Evolutionary conservation across 2,329 filamentous ascomycete species (phyloP).

Genomic region (Epichloe hybrida): DNA sequence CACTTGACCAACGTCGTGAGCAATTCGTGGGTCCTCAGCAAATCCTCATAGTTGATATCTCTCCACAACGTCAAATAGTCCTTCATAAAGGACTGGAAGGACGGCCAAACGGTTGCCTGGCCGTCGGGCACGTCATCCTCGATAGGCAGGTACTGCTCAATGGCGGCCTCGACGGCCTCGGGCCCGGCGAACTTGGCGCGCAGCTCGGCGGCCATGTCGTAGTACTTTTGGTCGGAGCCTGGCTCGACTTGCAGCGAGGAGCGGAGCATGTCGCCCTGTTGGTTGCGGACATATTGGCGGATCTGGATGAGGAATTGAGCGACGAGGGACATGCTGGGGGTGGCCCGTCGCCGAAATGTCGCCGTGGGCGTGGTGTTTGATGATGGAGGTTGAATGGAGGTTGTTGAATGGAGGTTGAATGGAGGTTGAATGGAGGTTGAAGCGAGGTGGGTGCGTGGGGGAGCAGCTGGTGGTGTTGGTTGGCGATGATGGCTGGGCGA

Average conservation of each 20-base stretch:
- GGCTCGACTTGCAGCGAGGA: conserved; percentile 66
- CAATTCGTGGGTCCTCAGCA: conserved; percentile 61
- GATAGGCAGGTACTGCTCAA: conserved; percentile 50
- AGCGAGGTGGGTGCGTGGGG: too few species aligned
- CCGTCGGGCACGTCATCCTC: conserved; percentile 51
- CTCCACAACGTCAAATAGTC: conserved; percentile 72
- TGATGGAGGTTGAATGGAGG: background rate
- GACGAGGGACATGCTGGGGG: conserved; percentile 42
- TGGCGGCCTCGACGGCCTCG: conserved; percentile 46
- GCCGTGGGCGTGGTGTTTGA: background rate
- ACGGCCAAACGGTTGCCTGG: conserved; percentile 55
- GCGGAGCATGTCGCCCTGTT: conserved; percentile 52
- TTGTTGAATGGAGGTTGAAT: too few species aligned
- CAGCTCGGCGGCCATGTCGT: conserved; percentile 54
- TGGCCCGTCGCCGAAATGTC: conserved; percentile 4
- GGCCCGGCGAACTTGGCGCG: conserved; percentile 36
- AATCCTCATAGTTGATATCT: conserved; percentile 63
- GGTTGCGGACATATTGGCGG: conserved; percentile 38
- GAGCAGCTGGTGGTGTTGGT: too few species aligned
- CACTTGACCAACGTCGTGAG: conserved; percentile 65
- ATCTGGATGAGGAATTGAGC: conserved; percentile 56
- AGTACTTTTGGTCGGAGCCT: conserved; percentile 52
- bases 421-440: too few species aligned
- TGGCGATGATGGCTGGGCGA: too few species aligned
- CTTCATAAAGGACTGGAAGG: conserved; percentile 66